Percentiles rank a stretch among this genome's conserved stretches.
Evolutionary conservation across 164 flowering plant genomes (phyloP).

Genomic region (Echeveria elegans): DNA sequence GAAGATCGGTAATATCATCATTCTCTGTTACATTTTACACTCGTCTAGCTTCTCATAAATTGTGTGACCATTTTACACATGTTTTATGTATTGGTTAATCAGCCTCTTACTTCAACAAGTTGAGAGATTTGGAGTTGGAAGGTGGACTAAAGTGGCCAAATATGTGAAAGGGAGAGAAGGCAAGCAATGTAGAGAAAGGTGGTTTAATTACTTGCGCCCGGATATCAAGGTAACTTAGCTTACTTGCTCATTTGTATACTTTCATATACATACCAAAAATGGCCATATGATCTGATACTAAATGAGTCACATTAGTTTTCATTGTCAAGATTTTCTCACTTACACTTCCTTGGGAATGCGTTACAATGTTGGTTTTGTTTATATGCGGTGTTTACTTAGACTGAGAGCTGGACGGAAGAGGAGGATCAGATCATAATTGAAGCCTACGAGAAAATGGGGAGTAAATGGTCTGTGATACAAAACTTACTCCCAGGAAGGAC

Average conservation of each 20-base stretch:
- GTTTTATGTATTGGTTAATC: background rate
- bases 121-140: constrained; percentile 53
- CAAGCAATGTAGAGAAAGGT: constrained; percentile 92
- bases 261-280: no score
- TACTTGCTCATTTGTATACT: background rate
- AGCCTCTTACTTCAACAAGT: constrained; percentile 20
- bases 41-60: background rate
- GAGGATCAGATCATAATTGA: constrained; percentile 37
- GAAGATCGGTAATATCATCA: constrained; percentile 4
- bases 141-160: constrained; percentile 79
- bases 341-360: no score
- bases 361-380: no score
- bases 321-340: background rate
- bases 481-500: constrained; percentile 48
- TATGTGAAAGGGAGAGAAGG: constrained; percentile 66
- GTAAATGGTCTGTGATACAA: constrained; percentile 62
- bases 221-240: constrained; percentile 59
- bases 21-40: background rate
- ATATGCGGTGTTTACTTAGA: constrained; percentile 21
- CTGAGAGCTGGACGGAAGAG: constrained; percentile 46
- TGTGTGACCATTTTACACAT: background rate
- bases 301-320: background rate
- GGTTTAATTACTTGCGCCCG: constrained; percentile 90
- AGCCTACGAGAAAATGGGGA: constrained; percentile 40
- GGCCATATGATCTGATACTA: background rate